phyloP scores from a whole-genome alignment of 495 filamentous ascomycete species.

The Astrothelium macrocarpum region DNA sequence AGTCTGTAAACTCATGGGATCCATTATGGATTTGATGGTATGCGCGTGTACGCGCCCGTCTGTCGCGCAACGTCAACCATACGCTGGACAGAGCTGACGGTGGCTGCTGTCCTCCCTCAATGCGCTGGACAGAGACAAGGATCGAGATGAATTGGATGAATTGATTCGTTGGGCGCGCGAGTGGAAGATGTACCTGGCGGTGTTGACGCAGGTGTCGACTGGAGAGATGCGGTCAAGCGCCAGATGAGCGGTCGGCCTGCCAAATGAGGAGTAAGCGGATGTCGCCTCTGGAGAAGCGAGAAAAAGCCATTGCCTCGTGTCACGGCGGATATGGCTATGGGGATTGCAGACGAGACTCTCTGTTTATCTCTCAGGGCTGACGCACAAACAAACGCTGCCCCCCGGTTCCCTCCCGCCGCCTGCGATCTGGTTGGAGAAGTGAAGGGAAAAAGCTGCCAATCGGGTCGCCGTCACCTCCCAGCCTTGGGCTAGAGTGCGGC shows the following conservation, averaged over 20 bases:
- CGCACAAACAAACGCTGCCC: not conserved
- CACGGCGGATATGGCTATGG: not conserved
- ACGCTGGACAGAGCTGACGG: not conserved
- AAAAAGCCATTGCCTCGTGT: constrained; percentile 1
- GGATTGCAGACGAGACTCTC: not conserved
- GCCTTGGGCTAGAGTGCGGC: constrained; percentile 1
- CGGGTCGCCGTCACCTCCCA: constrained; percentile 4
- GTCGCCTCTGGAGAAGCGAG: constrained; percentile 2
- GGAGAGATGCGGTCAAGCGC: constrained; percentile 3
- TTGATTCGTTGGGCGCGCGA: not conserved
- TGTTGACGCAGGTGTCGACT: not conserved
- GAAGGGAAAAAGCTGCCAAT: constrained; percentile 3
- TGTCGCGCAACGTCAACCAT: constrained; percentile 1
- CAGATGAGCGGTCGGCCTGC: constrained; percentile 3
- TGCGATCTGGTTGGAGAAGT: constrained; percentile 2
- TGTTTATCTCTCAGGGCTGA: not conserved
- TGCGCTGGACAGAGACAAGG: not conserved
- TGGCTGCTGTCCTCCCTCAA: constrained; percentile 5
- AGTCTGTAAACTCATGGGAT: not conserved
- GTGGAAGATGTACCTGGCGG: not conserved
- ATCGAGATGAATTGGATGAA: not conserved
- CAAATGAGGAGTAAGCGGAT: constrained; percentile 6
- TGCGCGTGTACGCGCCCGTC: constrained; percentile 6
- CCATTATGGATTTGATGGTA: not conserved
- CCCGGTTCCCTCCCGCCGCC: constrained; percentile 4